phyloP scores from a whole-genome alignment of 768 basidiomycete species.

The Pleurotus cornucopiae region DNA sequence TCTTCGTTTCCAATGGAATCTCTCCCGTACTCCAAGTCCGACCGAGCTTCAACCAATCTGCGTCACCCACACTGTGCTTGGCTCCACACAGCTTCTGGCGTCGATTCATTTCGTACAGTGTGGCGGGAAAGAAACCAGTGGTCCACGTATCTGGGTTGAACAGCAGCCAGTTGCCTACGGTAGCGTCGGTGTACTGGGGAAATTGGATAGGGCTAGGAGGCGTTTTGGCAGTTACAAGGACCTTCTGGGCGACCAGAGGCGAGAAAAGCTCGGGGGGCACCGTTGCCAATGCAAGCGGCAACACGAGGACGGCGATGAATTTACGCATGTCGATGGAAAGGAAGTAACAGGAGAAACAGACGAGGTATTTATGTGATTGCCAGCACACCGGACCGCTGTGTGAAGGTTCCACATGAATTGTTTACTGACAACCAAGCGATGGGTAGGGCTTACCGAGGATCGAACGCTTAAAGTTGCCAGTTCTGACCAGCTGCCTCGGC shows the following conservation, averaged over 20 bases:
- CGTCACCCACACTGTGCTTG: conserved; percentile 30
- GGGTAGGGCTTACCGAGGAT: background rate
- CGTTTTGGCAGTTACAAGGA: conserved; percentile 48
- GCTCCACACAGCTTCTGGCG: conserved; percentile 45
- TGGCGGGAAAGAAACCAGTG: conserved; percentile 62
- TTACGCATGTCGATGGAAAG: background rate
- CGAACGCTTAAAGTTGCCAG: background rate
- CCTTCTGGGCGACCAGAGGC: conserved; percentile 51
- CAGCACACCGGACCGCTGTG: conserved; percentile 2
- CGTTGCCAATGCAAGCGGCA: conserved; percentile 8
- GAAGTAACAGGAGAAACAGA: background rate
- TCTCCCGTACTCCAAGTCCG: conserved; percentile 47
- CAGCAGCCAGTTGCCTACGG: conserved; percentile 45
- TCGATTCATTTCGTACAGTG: conserved; percentile 54
- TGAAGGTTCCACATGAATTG: background rate
- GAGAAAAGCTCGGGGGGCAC: conserved; percentile 54
- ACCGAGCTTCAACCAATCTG: conserved; percentile 56
- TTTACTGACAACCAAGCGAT: background rate
- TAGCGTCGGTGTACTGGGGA: conserved; percentile 56
- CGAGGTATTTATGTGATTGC: background rate
- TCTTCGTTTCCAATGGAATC: conserved; percentile 43
- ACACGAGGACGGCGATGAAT: background rate
- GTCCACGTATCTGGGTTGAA: conserved; percentile 61
- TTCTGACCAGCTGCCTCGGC: background rate
- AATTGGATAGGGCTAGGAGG: conserved; percentile 41